phyloP scores from a whole-genome alignment of 2,329 filamentous ascomycete genomes.

The Diaporthe nobilis region DNA sequence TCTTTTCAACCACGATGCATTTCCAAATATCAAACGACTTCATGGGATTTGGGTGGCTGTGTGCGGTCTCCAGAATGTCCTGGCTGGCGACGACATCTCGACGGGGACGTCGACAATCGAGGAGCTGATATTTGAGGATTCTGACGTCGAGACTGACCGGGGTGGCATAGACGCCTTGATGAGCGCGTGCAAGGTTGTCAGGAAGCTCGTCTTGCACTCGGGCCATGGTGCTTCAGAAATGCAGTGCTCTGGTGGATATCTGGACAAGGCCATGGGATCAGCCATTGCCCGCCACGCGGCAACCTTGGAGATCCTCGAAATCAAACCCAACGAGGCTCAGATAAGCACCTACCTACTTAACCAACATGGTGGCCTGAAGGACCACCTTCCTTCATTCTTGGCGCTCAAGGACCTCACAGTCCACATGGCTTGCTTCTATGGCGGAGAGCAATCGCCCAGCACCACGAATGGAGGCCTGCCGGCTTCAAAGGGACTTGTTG shows the following conservation, averaged over 20 bases:
- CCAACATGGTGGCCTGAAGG: background rate
- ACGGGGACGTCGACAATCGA: background rate
- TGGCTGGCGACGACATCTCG: background rate
- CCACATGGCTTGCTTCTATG: conserved; percentile 13
- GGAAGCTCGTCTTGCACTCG: conserved; percentile 27
- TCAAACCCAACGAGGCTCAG: conserved; percentile 7
- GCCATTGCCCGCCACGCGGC: conserved; percentile 14
- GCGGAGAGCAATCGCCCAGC: background rate
- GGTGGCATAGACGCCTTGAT: background rate
- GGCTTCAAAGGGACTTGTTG: background rate
- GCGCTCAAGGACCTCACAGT: conserved; percentile 2
- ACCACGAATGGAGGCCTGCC: background rate
- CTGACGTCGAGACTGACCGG: background rate
- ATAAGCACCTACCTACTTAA: background rate
- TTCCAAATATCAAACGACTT: background rate
- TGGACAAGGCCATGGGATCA: background rate
- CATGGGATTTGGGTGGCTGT: background rate
- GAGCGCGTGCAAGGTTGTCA: background rate
- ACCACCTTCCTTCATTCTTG: background rate
- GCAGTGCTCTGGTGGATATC: background rate
- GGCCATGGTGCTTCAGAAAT: background rate
- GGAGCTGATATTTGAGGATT: conserved; percentile 19
- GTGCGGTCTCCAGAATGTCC: background rate
- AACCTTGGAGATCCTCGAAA: conserved; percentile 7
- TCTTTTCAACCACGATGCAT: background rate